Evolutionary conservation across 306 rosid genomes (phyloP).

Genomic region (Glycine latifolia): DNA sequence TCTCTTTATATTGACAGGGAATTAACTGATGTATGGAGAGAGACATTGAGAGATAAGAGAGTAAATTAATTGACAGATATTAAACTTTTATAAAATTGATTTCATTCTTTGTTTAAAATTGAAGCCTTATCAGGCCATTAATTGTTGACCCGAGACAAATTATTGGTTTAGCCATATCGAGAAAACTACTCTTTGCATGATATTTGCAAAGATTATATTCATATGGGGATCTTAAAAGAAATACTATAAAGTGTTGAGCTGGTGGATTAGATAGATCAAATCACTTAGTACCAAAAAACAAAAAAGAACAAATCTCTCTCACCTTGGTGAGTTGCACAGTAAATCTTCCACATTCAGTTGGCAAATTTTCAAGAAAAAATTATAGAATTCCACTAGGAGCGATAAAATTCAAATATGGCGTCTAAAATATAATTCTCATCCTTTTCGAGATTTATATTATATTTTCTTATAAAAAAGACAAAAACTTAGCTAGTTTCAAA

Average conservation of each 20-base stretch:
- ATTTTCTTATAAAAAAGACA: slow-evolving; percentile 42
- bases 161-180: not conserved
- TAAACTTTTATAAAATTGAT: too few relatives aligned
- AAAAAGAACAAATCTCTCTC: not conserved
- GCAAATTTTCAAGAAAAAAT: not conserved
- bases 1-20: too few relatives aligned
- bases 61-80: too few relatives aligned
- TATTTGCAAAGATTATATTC: not conserved
- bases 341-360: slow-evolving; percentile 1
- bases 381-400: not conserved
- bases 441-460: not conserved
- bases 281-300: not conserved
- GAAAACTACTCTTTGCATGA: not conserved
- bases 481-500: slow-evolving; percentile 31
- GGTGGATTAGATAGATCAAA: slow-evolving; percentile 26
- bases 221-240: not conserved
- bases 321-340: not conserved
- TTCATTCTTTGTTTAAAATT: too few relatives aligned
- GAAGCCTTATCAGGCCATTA: too few relatives aligned
- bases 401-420: slow-evolving; percentile 33
- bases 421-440: slow-evolving; percentile 5
- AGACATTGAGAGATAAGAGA: too few relatives aligned
- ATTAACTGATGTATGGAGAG: too few relatives aligned
- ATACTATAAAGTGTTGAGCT: not conserved
- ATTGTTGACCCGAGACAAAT: too few relatives aligned